These are phyloP conservation scores for Mycena latifolia DNA, from an alignment of 768 basidiomycete genomes.

Conservation along the genomic window DNA sequence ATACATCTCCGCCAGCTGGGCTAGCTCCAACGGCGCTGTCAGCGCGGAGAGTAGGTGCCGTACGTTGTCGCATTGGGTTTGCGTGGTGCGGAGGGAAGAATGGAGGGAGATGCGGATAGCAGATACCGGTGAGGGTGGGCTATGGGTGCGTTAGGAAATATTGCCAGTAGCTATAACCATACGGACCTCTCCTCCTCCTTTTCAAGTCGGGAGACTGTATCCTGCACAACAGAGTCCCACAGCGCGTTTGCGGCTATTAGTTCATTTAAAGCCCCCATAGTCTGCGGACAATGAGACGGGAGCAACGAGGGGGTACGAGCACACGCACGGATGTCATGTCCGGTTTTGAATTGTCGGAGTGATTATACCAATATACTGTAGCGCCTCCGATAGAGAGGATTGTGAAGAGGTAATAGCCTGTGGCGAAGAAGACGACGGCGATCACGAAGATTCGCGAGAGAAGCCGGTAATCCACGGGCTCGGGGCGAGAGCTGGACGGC, in stretches of 20 bases:
- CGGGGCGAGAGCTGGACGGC: constrained; percentile 43
- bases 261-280: constrained; percentile 74
- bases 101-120: constrained; percentile 79
- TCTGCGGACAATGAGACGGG: constrained; percentile 54
- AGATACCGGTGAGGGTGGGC: constrained; percentile 63
- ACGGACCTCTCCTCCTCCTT: constrained; percentile 76
- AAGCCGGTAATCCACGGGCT: constrained; percentile 53
- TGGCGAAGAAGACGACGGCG: constrained; percentile 54
- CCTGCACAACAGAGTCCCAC: constrained; percentile 83
- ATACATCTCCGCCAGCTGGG: constrained; percentile 90
- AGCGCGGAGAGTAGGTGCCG: constrained; percentile 84
- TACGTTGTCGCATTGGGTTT: constrained; percentile 85
- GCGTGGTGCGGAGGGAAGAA: constrained; percentile 80
- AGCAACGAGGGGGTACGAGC: constrained; percentile 8
- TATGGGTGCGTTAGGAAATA: constrained; percentile 44
- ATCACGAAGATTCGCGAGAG: constrained; percentile 54
- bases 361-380: constrained; percentile 53
- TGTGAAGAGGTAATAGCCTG: constrained; percentile 57
- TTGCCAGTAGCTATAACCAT: constrained; percentile 4
- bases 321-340: constrained; percentile 69
- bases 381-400: constrained; percentile 53
- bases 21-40: constrained; percentile 76
- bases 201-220: constrained; percentile 74
- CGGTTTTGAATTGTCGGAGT: constrained; percentile 47
- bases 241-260: constrained; percentile 74